phyloP scores from a whole-genome alignment of 1,139 yeast genomes.

The Yamadazyma jaroonii region DNA sequence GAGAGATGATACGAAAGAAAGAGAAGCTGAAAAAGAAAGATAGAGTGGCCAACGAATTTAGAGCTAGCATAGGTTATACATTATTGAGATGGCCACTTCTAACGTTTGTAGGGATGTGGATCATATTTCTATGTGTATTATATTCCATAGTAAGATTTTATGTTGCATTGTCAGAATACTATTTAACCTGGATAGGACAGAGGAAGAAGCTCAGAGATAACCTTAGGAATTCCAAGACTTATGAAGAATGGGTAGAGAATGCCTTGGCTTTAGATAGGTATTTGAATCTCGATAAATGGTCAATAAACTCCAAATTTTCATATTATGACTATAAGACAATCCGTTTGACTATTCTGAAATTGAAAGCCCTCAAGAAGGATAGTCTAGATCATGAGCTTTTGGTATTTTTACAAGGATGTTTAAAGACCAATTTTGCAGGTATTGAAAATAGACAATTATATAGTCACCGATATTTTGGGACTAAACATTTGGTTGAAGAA shows the following conservation, averaged over 20 bases:
- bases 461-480: constrained; percentile 74
- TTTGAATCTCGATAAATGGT: constrained; percentile 65
- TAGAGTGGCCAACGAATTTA: constrained; percentile 39
- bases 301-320: constrained; percentile 56
- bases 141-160: constrained; percentile 57
- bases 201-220: constrained; percentile 48
- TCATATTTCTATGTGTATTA: constrained; percentile 42
- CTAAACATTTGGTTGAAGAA: constrained; percentile 57
- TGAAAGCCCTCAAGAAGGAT: constrained; percentile 33
- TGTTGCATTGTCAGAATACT: constrained; percentile 63
- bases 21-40: constrained; percentile 9
- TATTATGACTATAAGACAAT: constrained; percentile 69
- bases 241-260: constrained; percentile 60
- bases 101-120: constrained; percentile 52
- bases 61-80: constrained; percentile 48
- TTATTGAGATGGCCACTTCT: constrained; percentile 67
- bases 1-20: constrained; percentile 6
- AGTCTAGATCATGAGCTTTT: constrained; percentile 46
- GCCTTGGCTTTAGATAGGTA: constrained; percentile 58
- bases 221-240: constrained; percentile 47
- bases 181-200: constrained; percentile 59
- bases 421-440: constrained; percentile 75
- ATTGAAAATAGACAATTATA: constrained; percentile 70
- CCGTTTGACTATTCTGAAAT: constrained; percentile 44
- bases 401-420: constrained; percentile 61